Base-by-base conservation (phyloP, 2,329 filamentous ascomycete genomes). In the Penicillium concentricum region DNA sequence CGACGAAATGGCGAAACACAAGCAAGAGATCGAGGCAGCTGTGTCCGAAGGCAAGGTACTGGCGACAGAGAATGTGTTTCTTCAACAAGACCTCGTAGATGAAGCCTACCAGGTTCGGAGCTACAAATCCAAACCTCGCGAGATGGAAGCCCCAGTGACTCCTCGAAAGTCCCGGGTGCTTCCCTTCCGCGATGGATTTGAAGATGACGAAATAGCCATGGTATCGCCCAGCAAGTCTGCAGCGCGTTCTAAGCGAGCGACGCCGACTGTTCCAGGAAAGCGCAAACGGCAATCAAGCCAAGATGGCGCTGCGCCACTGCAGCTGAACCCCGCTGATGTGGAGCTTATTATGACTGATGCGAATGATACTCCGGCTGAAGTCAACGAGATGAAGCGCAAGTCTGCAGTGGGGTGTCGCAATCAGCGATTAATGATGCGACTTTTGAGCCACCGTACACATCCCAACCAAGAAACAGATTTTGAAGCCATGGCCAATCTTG, bases 171-270 rank as follows among this genome's bases (percentile, higher is more conserved):
- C 74, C n/a, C 78, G 74, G 59, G 69, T 70, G 7, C 70, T 79
- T 1, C 77, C 79, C 2, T 78, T 82, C 35, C 79, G 84, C 16
- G 85, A 88, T 73, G 85, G 85, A 18, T 88, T 88, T 65, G 83
- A 87, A 54, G 83, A 87, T 60, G 80, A 82, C 54, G 83, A 87
- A 65, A 78, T 87, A 9, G 71, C 81, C 54, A 75, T 81, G 59
- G 69, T 78, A 1, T 86, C 84, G 3, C 84, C 84, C 4, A 83
- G 79, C 51, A 85, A 81, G 62, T 76, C 78, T 9, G 70, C 70
- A 8, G 63, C 70, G 44, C 78, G 75, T 61, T 75, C 77, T 6
- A 84, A 81, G 67, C 75, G 80, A 42, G 71, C 72, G 12, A 87
- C 84, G 1, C 84, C 85, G 2, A 82, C 79, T 47, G 79, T 78